Base-by-base conservation (phyloP, 805 yeast genomes). In the Middelhovenomyces tepae region DNA sequence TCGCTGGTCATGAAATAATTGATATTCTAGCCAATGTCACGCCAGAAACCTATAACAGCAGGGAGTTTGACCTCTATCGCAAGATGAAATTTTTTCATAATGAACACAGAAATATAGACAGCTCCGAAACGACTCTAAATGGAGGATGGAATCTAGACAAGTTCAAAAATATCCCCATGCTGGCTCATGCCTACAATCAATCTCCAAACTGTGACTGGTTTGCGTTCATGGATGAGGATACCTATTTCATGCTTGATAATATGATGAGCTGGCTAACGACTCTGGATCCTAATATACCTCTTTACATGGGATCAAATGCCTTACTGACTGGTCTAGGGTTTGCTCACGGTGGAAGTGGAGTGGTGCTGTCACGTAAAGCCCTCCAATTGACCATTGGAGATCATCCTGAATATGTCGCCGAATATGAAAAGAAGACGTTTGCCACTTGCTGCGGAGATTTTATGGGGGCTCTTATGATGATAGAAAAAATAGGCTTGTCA, bases 311-410 rank as follows among this genome's bases (percentile, higher is more conserved):
- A 1, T 37, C 49, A 1, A 45, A 46, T 2, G 56, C 56, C 16
- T 19, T 30, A 25, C 11, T 9, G 5, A 40, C 35, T 5, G 43
- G 34, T 27, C 32, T 39, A 16, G 26, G 36, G 20, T 60, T 59
- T 39, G 63, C 60, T 9, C 63, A 59, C 36, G 65, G 65, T n/a
- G 65, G 63, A 4, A 42, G 56, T 1, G 64, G 62, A 7, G 54
- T 57, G 3, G 48, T 55, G 2, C 34, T 58, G 13, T 54, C 61
- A 5, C 44, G 46, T 2, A 56, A 50, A 2, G 52, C 60, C 4
- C 43, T 57, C 46, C 39, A 44, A 14, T 28, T 28, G 13, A 42
- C 52, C 15, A 45, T 55, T 27, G 54, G 47, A 9, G 29, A 25
- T 2, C 35, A 39, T 13, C 31, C 48, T 4, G 20, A 34, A 27